Percentiles rank a stretch among this genome's conserved stretches.
Conservation (phyloP, 495 filamentous ascomycete species). For the Glonium stellatum region DNA sequence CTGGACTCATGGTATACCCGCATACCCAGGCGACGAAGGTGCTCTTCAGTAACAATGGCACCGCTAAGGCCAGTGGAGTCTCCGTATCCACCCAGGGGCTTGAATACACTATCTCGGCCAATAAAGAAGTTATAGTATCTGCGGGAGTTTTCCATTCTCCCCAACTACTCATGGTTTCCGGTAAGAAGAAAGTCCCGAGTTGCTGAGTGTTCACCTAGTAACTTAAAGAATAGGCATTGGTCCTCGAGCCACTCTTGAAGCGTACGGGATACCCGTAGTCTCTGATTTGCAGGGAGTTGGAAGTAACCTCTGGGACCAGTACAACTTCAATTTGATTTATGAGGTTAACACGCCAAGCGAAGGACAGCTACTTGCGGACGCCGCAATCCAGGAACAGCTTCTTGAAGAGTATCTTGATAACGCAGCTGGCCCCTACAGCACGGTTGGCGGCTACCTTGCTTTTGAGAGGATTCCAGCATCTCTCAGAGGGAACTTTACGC, state of each 20-base stretch:
- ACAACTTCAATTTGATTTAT: constrained; percentile 13
- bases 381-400: too few species aligned
- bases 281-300: constrained; percentile 52
- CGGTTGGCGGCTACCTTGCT: too few species aligned
- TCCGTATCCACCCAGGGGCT: constrained; percentile 35
- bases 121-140: constrained; percentile 51
- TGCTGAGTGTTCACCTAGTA: too few species aligned
- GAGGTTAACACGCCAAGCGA: too few species aligned
- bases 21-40: constrained; percentile 41
- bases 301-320: constrained; percentile 31
- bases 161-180: constrained; percentile 27
- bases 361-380: too few species aligned
- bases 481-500: too few species aligned
- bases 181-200: too few species aligned
- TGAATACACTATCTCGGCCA: constrained; percentile 40
- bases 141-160: constrained; percentile 41
- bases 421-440: too few species aligned
- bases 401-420: too few species aligned
- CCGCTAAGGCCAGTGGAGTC: constrained; percentile 45
- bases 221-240: too few species aligned
- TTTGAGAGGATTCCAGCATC: too few species aligned
- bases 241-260: constrained; percentile 41
- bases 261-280: constrained; percentile 45
- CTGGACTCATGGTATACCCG: constrained; percentile 32
- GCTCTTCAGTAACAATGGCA: constrained; percentile 36